Conservation (phyloP, 2,329 filamentous ascomycete species). For the Aspergillus arachidicola region DNA sequence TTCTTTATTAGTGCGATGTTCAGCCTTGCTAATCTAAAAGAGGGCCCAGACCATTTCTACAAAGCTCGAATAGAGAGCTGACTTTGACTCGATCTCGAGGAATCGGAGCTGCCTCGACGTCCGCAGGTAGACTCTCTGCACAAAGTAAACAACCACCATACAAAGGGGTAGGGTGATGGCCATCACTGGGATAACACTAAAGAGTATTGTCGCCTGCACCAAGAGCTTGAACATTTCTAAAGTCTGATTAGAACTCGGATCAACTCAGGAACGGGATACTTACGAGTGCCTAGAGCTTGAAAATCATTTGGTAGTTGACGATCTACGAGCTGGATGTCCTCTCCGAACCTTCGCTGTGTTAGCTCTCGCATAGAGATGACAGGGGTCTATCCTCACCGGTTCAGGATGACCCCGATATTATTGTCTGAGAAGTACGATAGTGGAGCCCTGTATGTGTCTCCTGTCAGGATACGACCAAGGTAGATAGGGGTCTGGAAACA, state of each 20-base stretch:
- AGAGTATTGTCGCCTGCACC: not conserved
- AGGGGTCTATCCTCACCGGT: not conserved
- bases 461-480: too few species aligned
- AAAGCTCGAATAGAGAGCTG: constrained; percentile 17
- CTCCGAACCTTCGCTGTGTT: not conserved
- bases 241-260: too few species aligned
- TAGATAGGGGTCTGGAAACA: not conserved
- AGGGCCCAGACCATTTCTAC: constrained; percentile 7
- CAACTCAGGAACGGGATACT: not conserved
- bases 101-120: constrained; percentile 21
- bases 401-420: not conserved
- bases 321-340: not conserved
- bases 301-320: not conserved
- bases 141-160: not conserved
- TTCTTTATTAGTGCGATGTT: not conserved
- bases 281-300: not conserved
- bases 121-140: constrained; percentile 10
- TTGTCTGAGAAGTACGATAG: not conserved
- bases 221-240: not conserved
- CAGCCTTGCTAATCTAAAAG: not conserved
- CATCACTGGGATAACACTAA: not conserved
- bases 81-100: constrained; percentile 23
- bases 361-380: not conserved
- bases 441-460: not conserved
- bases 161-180: not conserved